These are phyloP conservation scores for Trichoderma sp. DNA, from an alignment of 2,329 filamentous ascomycete species.

Conservation along the genomic window DNA sequence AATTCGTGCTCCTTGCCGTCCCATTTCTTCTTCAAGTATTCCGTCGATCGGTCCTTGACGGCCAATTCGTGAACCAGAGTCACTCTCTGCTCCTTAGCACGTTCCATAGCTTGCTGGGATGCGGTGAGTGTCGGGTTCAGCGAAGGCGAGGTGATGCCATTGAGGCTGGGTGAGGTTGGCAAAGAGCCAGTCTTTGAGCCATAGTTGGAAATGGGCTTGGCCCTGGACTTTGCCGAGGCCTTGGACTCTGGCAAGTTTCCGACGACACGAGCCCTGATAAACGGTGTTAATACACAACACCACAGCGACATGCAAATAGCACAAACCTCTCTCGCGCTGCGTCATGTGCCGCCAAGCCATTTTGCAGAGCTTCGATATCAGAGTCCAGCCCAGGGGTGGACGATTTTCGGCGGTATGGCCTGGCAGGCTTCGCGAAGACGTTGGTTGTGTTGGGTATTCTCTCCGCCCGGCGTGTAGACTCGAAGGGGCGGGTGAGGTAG, in stretches of 20 bases:
- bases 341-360: slow-evolving; percentile 38
- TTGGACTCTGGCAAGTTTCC: slow-evolving; percentile 36
- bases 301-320: slow-evolving; percentile 19
- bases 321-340: slow-evolving; percentile 39
- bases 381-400: slow-evolving; percentile 44
- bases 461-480: slow-evolving; percentile 46
- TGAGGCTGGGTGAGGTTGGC: slow-evolving; percentile 56
- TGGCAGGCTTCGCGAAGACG: slow-evolving; percentile 46
- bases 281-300: slow-evolving; percentile 18
- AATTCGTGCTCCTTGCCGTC: slow-evolving; percentile 54
- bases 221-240: slow-evolving; percentile 39
- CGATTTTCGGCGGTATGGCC: slow-evolving; percentile 33
- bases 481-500: slow-evolving; percentile 53
- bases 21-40: slow-evolving; percentile 51
- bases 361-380: slow-evolving; percentile 51
- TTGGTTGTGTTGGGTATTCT: slow-evolving; percentile 52
- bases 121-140: slow-evolving; percentile 49
- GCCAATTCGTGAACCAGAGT: slow-evolving; percentile 62
- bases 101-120: slow-evolving; percentile 51
- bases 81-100: slow-evolving; percentile 52
- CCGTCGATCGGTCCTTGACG: slow-evolving; percentile 49
- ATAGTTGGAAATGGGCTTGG: slow-evolving; percentile 42
- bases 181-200: slow-evolving; percentile 40
- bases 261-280: slow-evolving; percentile 35
- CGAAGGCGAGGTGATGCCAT: slow-evolving; percentile 53